A percentile compares a stretch with the other conserved stretches of the same genome.
These are phyloP conservation scores for Penicillium sp. DNA, from an alignment of 2,329 filamentous ascomycete species.

Conservation along the genomic window DNA sequence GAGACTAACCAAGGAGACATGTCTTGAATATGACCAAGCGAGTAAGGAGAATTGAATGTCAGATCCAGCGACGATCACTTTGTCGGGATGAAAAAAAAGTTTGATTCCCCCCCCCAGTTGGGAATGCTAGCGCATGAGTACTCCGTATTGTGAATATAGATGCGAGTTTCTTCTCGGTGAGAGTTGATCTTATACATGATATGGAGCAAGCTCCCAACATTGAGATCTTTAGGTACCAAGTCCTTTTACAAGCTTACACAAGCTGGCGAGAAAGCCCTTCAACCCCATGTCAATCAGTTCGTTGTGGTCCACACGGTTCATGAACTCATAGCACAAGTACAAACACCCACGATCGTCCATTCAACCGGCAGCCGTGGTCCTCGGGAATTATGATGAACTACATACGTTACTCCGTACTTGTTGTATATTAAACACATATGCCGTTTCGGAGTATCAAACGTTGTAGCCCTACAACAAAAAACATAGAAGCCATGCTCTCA, in stretches of 20 bases:
- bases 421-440: no score
- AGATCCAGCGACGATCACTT: conserved; percentile 1
- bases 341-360: background rate
- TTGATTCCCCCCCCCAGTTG: background rate
- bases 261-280: background rate
- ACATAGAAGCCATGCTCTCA: background rate
- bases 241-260: background rate
- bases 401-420: no score
- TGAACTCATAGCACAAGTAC: background rate
- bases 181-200: background rate
- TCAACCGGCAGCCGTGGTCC: background rate
- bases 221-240: background rate
- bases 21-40: background rate
- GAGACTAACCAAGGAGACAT: background rate
- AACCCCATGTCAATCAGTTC: background rate
- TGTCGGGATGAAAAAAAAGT: background rate
- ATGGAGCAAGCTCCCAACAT: no score
- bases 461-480: no score
- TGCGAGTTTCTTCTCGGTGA: background rate
- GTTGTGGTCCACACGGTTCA: background rate
- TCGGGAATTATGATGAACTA: background rate
- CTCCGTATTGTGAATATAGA: background rate
- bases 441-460: no score
- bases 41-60: background rate
- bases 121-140: conserved; percentile 1